Evolutionary conservation across 2,329 filamentous ascomycete species (phyloP).

Genomic region (Trichoderma koningii): DNA sequence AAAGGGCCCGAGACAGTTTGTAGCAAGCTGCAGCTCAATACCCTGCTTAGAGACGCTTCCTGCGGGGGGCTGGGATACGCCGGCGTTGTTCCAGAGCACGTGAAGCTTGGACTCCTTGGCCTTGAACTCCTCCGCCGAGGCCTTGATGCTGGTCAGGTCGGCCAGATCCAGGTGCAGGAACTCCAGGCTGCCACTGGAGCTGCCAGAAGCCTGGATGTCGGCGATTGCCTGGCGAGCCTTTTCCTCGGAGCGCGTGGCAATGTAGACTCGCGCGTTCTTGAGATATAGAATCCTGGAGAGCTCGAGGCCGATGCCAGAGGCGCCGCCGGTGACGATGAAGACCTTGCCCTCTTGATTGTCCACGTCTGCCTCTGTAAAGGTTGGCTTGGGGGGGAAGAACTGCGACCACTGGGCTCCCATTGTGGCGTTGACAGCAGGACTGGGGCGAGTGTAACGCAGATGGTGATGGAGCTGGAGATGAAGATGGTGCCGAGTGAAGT

Average conservation of each 20-base stretch:
- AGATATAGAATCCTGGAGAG: slow-evolving; percentile 54
- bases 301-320: slow-evolving; percentile 49
- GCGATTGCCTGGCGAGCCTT: slow-evolving; percentile 47
- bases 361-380: slow-evolving; percentile 17
- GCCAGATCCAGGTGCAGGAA: slow-evolving; percentile 46
- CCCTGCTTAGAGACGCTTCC: slow-evolving; percentile 33
- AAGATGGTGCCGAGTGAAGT: no score
- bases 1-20: slow-evolving; percentile 41
- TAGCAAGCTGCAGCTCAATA: slow-evolving; percentile 40
- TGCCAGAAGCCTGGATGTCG: slow-evolving; percentile 42
- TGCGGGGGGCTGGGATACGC: slow-evolving; percentile 35
- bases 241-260: slow-evolving; percentile 48
- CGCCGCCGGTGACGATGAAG: slow-evolving; percentile 45
- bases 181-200: slow-evolving; percentile 42
- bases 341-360: slow-evolving; percentile 3
- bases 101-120: slow-evolving; percentile 37
- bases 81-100: slow-evolving; percentile 46
- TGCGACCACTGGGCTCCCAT: slow-evolving; percentile 27
- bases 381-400: slow-evolving; percentile 26
- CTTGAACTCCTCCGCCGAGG: slow-evolving; percentile 33
- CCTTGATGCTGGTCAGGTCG: slow-evolving; percentile 38
- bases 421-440: neutral
- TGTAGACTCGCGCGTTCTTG: slow-evolving; percentile 53
- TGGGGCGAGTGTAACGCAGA: neutral
- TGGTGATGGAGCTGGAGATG: neutral